These are phyloP conservation scores for Didymella segeticola DNA, from an alignment of 2,329 filamentous ascomycete species.

Conservation along the genomic window DNA sequence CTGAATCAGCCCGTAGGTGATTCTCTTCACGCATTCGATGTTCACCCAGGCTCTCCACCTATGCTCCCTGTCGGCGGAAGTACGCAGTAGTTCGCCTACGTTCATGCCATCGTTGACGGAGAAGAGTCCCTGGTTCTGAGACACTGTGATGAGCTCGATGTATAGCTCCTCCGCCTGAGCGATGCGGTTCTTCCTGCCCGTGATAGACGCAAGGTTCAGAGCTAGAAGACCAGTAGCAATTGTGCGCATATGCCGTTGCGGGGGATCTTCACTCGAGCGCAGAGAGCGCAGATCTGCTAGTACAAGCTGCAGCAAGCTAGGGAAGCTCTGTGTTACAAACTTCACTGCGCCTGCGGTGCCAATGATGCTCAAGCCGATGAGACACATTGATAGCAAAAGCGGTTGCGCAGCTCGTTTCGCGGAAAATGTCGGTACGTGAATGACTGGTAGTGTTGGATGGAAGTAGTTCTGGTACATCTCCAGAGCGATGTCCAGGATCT, in stretches of 20 bases:
- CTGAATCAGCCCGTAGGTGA: slow-evolving; percentile 57
- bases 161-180: slow-evolving; percentile 60
- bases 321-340: slow-evolving; percentile 58
- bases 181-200: slow-evolving; percentile 53
- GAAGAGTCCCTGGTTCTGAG: slow-evolving; percentile 60
- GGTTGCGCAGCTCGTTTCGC: slow-evolving; percentile 56
- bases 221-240: slow-evolving; percentile 58
- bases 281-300: slow-evolving; percentile 53
- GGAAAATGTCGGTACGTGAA: slow-evolving; percentile 61
- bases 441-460: slow-evolving; percentile 60
- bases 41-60: slow-evolving; percentile 62
- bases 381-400: slow-evolving; percentile 60
- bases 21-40: slow-evolving; percentile 59
- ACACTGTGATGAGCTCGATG: slow-evolving; percentile 56
- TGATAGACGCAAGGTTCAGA: slow-evolving; percentile 58
- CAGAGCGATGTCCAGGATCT: slow-evolving; percentile 61
- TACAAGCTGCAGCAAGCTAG: slow-evolving; percentile 49
- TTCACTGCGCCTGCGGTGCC: slow-evolving; percentile 59
- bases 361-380: slow-evolving; percentile 60
- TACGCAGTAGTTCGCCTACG: slow-evolving; percentile 51
- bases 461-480: slow-evolving; percentile 63
- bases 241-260: slow-evolving; percentile 54
- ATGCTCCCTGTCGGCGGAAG: slow-evolving; percentile 53
- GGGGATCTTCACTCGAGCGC: slow-evolving; percentile 48
- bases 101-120: slow-evolving; percentile 51